A percentile compares a stretch with the other conserved stretches of the same genome.
phyloP scores from a whole-genome alignment of 2,329 filamentous ascomycete species.

The Alternaria longipes region DNA sequence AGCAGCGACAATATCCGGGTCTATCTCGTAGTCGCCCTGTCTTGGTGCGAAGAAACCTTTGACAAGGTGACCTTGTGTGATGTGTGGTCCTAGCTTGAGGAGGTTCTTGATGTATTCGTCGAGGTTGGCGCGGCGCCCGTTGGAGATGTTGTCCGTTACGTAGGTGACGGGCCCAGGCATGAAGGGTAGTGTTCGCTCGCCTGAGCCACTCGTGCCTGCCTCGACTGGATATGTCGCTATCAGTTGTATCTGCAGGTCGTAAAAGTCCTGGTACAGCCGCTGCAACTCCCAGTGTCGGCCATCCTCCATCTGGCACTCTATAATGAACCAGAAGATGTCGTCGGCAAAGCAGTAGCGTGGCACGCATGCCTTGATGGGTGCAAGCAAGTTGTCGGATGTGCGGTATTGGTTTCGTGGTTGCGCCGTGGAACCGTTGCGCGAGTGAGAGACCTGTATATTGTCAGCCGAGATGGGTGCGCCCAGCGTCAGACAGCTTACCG shows the following conservation, averaged over 20 bases:
- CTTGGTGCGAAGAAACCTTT: conserved; percentile 90
- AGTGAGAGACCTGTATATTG: conserved; percentile 39
- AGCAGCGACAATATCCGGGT: conserved; percentile 67
- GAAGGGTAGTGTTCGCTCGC: conserved; percentile 85
- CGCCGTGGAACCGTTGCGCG: conserved; percentile 47
- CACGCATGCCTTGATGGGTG: conserved; percentile 84
- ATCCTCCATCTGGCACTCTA: conserved; percentile 90
- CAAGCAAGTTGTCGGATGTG: conserved; percentile 63
- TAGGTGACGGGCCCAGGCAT: conserved; percentile 99
- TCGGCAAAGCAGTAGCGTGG: conserved; percentile 95
- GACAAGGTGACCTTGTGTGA: conserved; percentile 83
- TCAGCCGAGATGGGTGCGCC: conserved; percentile 17
- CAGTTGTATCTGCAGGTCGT: conserved; percentile 96
- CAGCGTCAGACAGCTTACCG: conserved; percentile 36
- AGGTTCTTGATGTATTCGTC: conserved; percentile 96
- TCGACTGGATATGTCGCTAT: conserved; percentile 91
- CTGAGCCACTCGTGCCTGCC: conserved; percentile 80
- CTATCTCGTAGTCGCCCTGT: conserved; percentile 92
- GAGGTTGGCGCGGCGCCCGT: conserved; percentile 88
- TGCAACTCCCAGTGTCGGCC: conserved; percentile 92
- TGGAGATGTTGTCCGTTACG: conserved; percentile 96
- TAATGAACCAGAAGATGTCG: conserved; percentile 98
- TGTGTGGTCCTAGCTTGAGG: conserved; percentile 82
- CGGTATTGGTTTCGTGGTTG: conserved; percentile 52
- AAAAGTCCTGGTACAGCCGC: conserved; percentile 97